A percentile compares a stretch with the other conserved stretches of the same genome.
Conservation (phyloP, 2,329 filamentous ascomycete genomes). For the Geosmithia flava region DNA sequence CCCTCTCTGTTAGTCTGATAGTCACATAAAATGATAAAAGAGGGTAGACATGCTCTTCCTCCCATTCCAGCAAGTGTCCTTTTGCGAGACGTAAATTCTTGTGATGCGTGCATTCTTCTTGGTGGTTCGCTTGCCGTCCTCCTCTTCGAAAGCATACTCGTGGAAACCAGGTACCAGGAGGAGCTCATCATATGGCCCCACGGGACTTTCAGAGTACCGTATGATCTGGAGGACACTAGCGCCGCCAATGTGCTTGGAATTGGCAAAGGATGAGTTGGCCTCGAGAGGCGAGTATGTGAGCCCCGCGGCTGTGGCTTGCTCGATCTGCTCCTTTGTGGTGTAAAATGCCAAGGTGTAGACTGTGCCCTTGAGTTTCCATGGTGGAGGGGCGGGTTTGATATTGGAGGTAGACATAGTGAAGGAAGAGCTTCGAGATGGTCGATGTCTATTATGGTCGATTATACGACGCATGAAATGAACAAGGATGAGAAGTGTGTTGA, state of each 20-base stretch:
- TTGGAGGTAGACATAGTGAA: neutral
- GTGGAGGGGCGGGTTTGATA: conserved; percentile 5
- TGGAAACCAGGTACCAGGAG: conserved; percentile 33
- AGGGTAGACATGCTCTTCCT: conserved; percentile 25
- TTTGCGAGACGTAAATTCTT: conserved; percentile 42
- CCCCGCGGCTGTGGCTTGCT: conserved; percentile 8
- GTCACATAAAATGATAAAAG: neutral
- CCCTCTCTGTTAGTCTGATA: neutral
- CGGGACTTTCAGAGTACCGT: conserved; percentile 35
- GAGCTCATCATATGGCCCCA: conserved; percentile 42
- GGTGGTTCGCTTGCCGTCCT: conserved; percentile 6
- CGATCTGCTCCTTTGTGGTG: conserved; percentile 5
- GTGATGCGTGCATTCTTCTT: conserved; percentile 29
- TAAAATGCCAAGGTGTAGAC: conserved; percentile 6
- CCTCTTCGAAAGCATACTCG: conserved; percentile 11
- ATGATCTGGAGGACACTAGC: conserved; percentile 36
- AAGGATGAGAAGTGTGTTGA: too few species aligned
- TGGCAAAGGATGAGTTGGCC: conserved; percentile 22
- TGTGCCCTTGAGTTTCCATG: conserved; percentile 8
- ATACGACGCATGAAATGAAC: neutral
- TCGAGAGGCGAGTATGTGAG: conserved; percentile 35
- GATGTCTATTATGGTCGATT: neutral
- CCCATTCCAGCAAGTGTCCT: conserved; percentile 39
- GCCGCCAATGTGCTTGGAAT: conserved; percentile 23
- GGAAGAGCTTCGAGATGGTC: neutral